Base-by-base conservation (phyloP, 495 filamentous ascomycete genomes). In the Penicillium malachiteum region DNA sequence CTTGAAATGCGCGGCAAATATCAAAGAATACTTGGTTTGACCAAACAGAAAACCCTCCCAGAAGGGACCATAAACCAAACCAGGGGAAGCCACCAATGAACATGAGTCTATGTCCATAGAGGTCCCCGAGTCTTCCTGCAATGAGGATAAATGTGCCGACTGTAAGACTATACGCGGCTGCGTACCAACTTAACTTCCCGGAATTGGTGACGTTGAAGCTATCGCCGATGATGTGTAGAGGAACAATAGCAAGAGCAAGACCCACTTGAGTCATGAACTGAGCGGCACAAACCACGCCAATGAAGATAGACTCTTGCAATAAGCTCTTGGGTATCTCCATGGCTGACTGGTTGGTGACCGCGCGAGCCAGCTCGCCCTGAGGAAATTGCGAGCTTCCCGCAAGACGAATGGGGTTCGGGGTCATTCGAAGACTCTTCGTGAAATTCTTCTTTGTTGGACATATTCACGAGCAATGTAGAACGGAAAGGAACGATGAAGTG, bases 121-220 rank as follows among this genome's bases (percentile, higher is more conserved):
- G 56, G 53, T 87, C 84, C 17, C 84, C 84, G 7, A 83, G 68
- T 9, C 83, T 76, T 13, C 84, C 84, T 9, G 78, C 79, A 21
- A 85, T 70, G n/a, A 87, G 69, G 63, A 87, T 85, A 57, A 87
- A 87, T 7, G 84, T 85, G 31, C 84, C 84, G 16, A 83, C 77
- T 0, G 84, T 85, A 40, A 87, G 68, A 31, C 74, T 75, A 64
- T 85, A 87, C 0, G 71, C 78, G 3, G 83, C 83, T 42, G 83
- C 66, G 33, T 81, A 79, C 85, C 84, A 87, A 41, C 71, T 72
- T 11, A 77, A 48, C 7, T 65, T 50, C 17, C 70, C 75, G 1
- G 71, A 67, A 33, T 80, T 72, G 1, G 37, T 54, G n/a, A 77
- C 68, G 17, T 65, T 69, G 48, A 82, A 82, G 42, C 68, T 73